Percentiles rank a stretch among this genome's conserved stretches.
Evolutionary conservation across 2,329 filamentous ascomycete genomes (phyloP).

Genomic region (Exophiala sp.): DNA sequence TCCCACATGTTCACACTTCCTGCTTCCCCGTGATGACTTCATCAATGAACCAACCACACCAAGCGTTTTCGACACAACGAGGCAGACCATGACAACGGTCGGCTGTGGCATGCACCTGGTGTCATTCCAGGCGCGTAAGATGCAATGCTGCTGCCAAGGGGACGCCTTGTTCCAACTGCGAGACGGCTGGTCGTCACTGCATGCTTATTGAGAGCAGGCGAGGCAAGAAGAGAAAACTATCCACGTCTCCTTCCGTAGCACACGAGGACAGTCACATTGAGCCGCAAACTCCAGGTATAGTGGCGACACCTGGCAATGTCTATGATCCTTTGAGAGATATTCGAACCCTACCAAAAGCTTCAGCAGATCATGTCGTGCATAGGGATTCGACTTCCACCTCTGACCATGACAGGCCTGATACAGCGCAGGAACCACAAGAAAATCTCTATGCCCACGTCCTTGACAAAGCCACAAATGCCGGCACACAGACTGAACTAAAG

Average conservation of each 20-base stretch:
- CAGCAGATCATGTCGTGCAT: background rate
- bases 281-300: background rate
- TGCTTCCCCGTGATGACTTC: constrained; percentile 6
- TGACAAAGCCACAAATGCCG: constrained; percentile 17
- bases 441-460: constrained; percentile 20
- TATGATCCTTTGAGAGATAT: constrained; percentile 18
- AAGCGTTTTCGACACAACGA: constrained; percentile 17
- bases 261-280: constrained; percentile 10
- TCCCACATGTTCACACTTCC: background rate
- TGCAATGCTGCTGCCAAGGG: constrained; percentile 27
- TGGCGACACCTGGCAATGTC: constrained; percentile 9
- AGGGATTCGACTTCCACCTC: constrained; percentile 4
- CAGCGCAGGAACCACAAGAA: constrained; percentile 14
- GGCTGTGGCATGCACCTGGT: constrained; percentile 29
- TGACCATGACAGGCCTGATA: constrained; percentile 13
- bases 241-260: constrained; percentile 7
- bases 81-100: constrained; percentile 21
- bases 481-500: constrained; percentile 7
- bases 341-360: constrained; percentile 5
- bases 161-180: constrained; percentile 30
- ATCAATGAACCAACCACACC: constrained; percentile 17
- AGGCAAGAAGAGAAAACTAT: constrained; percentile 27
- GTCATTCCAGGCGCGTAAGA: constrained; percentile 29
- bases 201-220: constrained; percentile 29
- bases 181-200: constrained; percentile 20